Conservation (phyloP, 495 filamentous ascomycete genomes). For the Aspergillus egyptiacus region DNA sequence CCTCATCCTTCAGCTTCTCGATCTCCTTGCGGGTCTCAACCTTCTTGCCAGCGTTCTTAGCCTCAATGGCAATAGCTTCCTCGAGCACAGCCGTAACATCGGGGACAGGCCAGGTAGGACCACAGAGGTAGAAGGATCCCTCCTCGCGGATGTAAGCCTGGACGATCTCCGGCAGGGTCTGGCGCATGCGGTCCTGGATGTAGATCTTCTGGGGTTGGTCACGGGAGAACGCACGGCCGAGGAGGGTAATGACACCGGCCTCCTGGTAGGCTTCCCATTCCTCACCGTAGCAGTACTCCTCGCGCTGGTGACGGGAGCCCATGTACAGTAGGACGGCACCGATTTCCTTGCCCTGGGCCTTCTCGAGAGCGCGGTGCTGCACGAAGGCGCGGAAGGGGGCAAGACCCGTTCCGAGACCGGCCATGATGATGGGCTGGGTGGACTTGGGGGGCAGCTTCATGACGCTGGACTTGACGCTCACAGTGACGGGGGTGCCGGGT, state of each 20-base stretch:
- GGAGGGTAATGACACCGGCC: conserved; percentile 87
- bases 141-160: conserved; percentile 83
- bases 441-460: conserved; percentile 89
- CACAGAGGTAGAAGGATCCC: conserved; percentile 93
- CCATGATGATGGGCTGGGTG: conserved; percentile 94
- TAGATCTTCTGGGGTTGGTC: conserved; percentile 99
- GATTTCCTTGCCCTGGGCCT: conserved; percentile 89
- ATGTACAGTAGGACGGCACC: conserved; percentile 93
- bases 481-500: conserved; percentile 72
- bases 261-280: conserved; percentile 99
- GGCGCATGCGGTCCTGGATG: conserved; percentile 95
- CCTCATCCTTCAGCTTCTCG: conserved; percentile 89
- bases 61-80: conserved; percentile 82
- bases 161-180: conserved; percentile 78
- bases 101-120: conserved; percentile 98
- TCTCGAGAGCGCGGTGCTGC: conserved; percentile 96
- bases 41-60: conserved; percentile 64
- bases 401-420: conserved; percentile 94
- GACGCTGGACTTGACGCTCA: conserved; percentile 92
- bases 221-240: conserved; percentile 91
- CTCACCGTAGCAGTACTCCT: conserved; percentile 98
- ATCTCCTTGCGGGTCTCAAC: conserved; percentile 88
- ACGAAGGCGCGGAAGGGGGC: conserved; percentile 98
- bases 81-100: conserved; percentile 91
- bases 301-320: conserved; percentile 91